Base-by-base conservation (phyloP, 768 basidiomycete genomes). In the Panus rudis region DNA sequence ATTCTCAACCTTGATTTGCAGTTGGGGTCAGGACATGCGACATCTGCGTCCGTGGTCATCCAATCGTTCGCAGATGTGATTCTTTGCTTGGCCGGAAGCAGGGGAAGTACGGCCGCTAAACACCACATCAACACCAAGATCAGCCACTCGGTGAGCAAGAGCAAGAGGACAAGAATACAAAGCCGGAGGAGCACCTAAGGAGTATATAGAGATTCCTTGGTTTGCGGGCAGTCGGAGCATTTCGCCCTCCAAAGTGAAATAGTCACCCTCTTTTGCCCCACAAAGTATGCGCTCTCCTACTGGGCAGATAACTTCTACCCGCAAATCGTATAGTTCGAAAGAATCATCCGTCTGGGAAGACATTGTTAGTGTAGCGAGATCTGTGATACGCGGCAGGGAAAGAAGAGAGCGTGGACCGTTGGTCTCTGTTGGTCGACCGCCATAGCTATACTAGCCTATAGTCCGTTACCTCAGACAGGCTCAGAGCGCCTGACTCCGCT, bases 201-300 rank as follows among this genome's bases (percentile, higher is more conserved):
- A 83, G 52, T 82, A 84, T 39, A 84, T 79, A 2, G 81, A 82
- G 52, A 84, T 70, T 2, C 79, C 81, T 53, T 82, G 81, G 0
- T 67, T 72, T 0, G 73, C 69, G 4, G 81, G 81, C 1, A 84
- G 67, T 51, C 69, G 53, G 21, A 84, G 50, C 73, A 80, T 76
- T 56, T 83, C 82, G 2, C 81, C 82, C 48, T 78, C 63, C 4
- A 84, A 63, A 1, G 63, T 71, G 53, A 84, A 82, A 57, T 75
- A 57, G 53, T 84, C 82, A 1, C 80, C 81, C 2, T 65, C 59
- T 48, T 78, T 79, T 7, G 81, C 81, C 1, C 81, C 79, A 45
- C 82, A 83, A 32, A 81, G 55, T 42, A 81, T 74, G 32, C 70
- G 72, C 52, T 68, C 66, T 22, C 70, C 74, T 0, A 73, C 68